A percentile compares a stretch with the other conserved stretches of the same genome.
Evolutionary conservation across 768 basidiomycete genomes (phyloP).

Genomic region (Podaxis pistillaris): DNA sequence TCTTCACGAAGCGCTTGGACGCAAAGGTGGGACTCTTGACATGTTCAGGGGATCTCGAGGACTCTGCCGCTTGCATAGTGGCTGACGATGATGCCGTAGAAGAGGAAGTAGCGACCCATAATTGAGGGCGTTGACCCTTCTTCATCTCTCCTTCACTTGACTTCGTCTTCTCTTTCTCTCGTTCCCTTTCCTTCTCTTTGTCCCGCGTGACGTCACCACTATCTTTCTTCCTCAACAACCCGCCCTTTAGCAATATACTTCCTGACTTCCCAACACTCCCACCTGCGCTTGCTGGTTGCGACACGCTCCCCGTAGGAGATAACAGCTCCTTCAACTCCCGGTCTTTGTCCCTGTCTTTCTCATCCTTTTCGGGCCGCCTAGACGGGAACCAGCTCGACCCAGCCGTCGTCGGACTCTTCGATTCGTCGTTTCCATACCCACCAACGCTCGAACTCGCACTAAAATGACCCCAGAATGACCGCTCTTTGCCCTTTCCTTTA

Average conservation of each 20-base stretch:
- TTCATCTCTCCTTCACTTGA: slow-evolving; percentile 15
- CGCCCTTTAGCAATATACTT: slow-evolving; percentile 14
- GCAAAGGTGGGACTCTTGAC: slow-evolving; percentile 9
- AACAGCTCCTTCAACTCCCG: slow-evolving; percentile 1
- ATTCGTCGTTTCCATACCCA: not conserved
- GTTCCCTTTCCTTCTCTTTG: slow-evolving; percentile 24
- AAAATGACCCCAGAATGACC: slow-evolving; percentile 2
- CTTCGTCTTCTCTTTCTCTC: slow-evolving; percentile 20
- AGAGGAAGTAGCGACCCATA: slow-evolving; percentile 26
- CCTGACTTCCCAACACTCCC: slow-evolving; percentile 12
- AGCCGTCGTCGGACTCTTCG: slow-evolving; percentile 2
- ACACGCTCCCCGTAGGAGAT: not conserved
- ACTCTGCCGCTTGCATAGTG: not conserved
- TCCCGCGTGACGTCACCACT: slow-evolving; percentile 19
- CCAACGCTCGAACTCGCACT: slow-evolving; percentile 6
- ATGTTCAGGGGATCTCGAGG: not conserved
- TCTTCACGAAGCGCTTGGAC: not conserved
- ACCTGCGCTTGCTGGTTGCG: not conserved
- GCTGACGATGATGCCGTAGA: slow-evolving; percentile 9
- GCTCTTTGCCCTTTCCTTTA: not conserved
- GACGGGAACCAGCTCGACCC: not conserved
- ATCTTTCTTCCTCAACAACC: slow-evolving; percentile 21
- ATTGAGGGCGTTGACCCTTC: slow-evolving; percentile 27
- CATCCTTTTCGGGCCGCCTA: slow-evolving; percentile 13
- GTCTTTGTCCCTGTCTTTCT: slow-evolving; percentile 2